phyloP scores from a whole-genome alignment of 2,329 filamentous ascomycete species.

The Phialophora macrospora region DNA sequence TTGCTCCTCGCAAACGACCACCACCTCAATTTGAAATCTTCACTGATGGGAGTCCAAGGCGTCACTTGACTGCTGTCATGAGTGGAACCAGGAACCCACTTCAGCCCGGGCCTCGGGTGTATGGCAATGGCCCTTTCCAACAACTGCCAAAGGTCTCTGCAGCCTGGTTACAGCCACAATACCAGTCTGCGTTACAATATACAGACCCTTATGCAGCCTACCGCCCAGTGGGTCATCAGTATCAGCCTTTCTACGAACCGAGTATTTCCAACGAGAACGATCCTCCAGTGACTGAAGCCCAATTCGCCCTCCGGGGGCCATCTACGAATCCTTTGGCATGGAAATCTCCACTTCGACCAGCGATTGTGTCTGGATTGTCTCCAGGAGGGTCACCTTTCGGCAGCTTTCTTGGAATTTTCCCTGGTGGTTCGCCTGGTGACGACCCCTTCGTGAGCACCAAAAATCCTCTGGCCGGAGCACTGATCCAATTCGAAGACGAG shows the following conservation, averaged over 20 bases:
- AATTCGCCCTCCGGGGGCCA: constrained; percentile 9
- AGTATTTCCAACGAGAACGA: constrained; percentile 33
- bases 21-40: constrained; percentile 46
- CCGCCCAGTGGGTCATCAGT: constrained; percentile 24
- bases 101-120: constrained; percentile 21
- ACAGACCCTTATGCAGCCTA: constrained; percentile 25
- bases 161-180: constrained; percentile 36
- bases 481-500: constrained; percentile 30
- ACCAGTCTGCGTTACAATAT: constrained; percentile 31
- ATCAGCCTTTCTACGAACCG: constrained; percentile 26
- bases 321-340: constrained; percentile 31
- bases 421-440: constrained; percentile 16
- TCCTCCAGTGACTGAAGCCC: constrained; percentile 12
- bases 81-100: constrained; percentile 24
- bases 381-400: constrained; percentile 31
- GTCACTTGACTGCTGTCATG: constrained; percentile 12
- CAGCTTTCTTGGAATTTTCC: constrained; percentile 30
- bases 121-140: constrained; percentile 18
- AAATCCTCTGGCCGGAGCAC: constrained; percentile 33
- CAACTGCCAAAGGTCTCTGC: constrained; percentile 25
- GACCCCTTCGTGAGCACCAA: constrained; percentile 34
- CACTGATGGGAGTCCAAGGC: constrained; percentile 42
- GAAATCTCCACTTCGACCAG: constrained; percentile 25
- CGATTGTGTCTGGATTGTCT: constrained; percentile 9
- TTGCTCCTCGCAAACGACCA: constrained; percentile 40